Percentiles rank a stretch among this genome's conserved stretches.
Conservation (phyloP, 495 filamentous ascomycete species). For the Geopyxis carbonaria region DNA sequence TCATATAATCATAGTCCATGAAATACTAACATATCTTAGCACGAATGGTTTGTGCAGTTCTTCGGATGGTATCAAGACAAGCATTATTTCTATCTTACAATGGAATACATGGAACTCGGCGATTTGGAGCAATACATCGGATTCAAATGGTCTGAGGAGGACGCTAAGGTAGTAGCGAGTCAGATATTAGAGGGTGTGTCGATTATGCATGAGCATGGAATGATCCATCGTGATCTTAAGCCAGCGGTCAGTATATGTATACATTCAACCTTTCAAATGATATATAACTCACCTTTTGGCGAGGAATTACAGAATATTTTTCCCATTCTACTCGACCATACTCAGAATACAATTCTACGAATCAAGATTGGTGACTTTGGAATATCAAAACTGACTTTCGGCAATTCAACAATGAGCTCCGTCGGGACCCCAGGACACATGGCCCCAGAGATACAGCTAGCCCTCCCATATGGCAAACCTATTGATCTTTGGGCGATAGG, state of each 20-base stretch:
- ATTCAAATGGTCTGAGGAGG: slow-evolving; percentile 2
- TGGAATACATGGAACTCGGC: slow-evolving; percentile 7
- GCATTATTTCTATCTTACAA: slow-evolving; percentile 7
- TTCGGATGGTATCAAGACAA: slow-evolving; percentile 7
- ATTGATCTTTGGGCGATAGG: slow-evolving; percentile 25
- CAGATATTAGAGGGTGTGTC: slow-evolving; percentile 1
- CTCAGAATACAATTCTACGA: slow-evolving; percentile 19
- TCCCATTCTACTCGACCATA: slow-evolving; percentile 11
- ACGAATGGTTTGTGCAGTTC: slow-evolving; percentile 6
- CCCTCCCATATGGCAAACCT: slow-evolving; percentile 15
- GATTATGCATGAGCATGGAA: background rate
- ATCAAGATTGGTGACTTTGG: slow-evolving; percentile 31
- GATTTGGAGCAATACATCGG: slow-evolving; percentile 4
- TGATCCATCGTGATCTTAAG: slow-evolving; percentile 7
- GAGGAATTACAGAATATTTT: slow-evolving; percentile 27
- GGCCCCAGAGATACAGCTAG: slow-evolving; percentile 20
- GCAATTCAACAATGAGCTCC: slow-evolving; percentile 14
- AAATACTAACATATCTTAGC: slow-evolving; percentile 2
- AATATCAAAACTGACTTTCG: slow-evolving; percentile 22
- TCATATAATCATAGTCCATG: background rate
- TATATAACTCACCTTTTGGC: no score
- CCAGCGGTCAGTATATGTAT: slow-evolving; percentile 4
- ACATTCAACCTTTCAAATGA: no score
- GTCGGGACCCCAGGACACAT: slow-evolving; percentile 22
- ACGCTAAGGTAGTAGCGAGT: background rate